phyloP scores from a whole-genome alignment of 176 grass and related monocot genomes.

The Cenchrus americanus region DNA sequence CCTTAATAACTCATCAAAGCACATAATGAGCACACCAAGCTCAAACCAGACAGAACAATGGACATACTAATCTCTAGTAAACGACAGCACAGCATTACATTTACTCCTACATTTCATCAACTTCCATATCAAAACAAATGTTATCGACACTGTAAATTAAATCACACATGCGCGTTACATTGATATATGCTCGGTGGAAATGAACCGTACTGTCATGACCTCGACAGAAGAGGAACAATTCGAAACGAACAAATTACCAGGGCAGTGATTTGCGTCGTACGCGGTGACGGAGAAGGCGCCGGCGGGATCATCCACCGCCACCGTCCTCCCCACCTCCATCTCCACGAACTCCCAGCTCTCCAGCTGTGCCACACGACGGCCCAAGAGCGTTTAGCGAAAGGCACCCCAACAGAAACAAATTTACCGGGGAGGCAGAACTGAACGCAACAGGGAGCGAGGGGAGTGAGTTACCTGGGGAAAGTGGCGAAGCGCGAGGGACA shows the following conservation, averaged over 20 bases:
- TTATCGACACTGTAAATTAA: neutral
- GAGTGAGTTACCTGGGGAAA: constrained; percentile 54
- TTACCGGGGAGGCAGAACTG: neutral
- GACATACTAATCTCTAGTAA: neutral
- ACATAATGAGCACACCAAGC: neutral
- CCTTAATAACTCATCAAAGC: neutral
- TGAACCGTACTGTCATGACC: neutral
- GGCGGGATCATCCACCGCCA: constrained; percentile 61
- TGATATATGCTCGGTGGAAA: neutral
- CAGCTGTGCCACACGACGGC: constrained; percentile 39
- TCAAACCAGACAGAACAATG: neutral
- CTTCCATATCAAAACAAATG: neutral
- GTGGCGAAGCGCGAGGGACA: constrained; percentile 53
- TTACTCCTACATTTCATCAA: too few species aligned
- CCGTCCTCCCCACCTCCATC: constrained; percentile 66
- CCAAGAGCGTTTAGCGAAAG: neutral
- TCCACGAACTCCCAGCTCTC: constrained; percentile 57
- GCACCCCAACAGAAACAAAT: neutral
- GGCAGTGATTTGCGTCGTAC: constrained; percentile 87
- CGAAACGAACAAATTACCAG: constrained; percentile 47
- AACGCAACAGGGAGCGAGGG: neutral
- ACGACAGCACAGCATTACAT: too few species aligned
- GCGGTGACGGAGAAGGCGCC: constrained; percentile 64
- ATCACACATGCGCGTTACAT: neutral
- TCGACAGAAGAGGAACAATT: neutral